Evolutionary conservation across 352 stramenopile species (phyloP), one percentile per base, ranked within the genome.

Genomic region (Globisporangium paroecandrum): DNA sequence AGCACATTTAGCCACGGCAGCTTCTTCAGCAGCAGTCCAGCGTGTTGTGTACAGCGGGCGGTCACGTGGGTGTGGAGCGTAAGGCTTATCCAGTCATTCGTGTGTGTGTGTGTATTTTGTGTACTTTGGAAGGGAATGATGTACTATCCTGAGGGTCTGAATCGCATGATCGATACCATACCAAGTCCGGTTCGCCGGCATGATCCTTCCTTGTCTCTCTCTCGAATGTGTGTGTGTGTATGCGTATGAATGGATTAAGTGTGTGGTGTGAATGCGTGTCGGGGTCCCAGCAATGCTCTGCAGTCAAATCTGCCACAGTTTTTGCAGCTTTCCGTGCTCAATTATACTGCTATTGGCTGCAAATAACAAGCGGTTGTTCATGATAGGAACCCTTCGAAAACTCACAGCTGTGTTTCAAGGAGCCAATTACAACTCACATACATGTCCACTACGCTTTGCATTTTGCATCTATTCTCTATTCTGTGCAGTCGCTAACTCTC

Each of bases 221-320:
- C 25, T 34, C 38, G 27, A 54, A 22, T 69, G 54, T 32, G 22
- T 62, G 0, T 32, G n/a, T 55, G 62, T 25, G 24, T 60, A 38
- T 38, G 7, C 36, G 41, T 49, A 38, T 51, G 43, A 69, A 2
- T 25, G 18, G 43, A 15, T 20, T 2, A 36, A 18, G 3, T 18
- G 58, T 27, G 15, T 63, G 8, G 41, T 60, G 57, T 46, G 43
- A 69, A 3, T 34, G 13, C 15, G 43, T 58, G 20, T 63, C 4
- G 41, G 43, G 47, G 7, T 32, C 55, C 54, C 27, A 3, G 0
- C 12, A 12, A 9, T 58, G n/a, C 2, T 64, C 74, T 89, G 85
- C 85, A 91, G 78, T 79, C 82, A 90, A 85, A 93, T 93, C 85
- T 93, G 85, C 85, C 85, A 93, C 85, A 91, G 85, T 91, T 83